Evolutionary conservation across 352 stramenopile genomes (phyloP).

Genomic region (Pythium scleroteichum): DNA sequence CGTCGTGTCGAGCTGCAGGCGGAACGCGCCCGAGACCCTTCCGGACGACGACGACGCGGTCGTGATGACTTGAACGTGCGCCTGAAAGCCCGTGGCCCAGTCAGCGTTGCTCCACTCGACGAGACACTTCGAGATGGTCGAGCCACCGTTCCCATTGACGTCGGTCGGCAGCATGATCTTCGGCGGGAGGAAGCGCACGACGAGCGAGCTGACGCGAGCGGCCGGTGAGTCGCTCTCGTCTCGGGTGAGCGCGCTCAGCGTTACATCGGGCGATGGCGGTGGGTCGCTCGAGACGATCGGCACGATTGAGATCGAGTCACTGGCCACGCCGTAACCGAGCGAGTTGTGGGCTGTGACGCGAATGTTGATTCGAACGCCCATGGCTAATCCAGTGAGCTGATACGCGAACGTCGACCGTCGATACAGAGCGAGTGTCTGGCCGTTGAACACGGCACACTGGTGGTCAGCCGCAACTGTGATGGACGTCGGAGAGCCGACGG

Average conservation of each 20-base stretch:
- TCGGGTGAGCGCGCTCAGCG: constrained; percentile 42
- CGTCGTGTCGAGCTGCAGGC: constrained; percentile 86
- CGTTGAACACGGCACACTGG: constrained; percentile 46
- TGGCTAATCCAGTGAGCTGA: constrained; percentile 78
- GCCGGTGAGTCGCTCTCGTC: constrained; percentile 45
- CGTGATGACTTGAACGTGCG: constrained; percentile 66
- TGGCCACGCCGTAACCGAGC: constrained; percentile 84
- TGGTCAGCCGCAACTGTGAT: constrained; percentile 46
- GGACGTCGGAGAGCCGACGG: constrained; percentile 28
- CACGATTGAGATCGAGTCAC: constrained; percentile 67
- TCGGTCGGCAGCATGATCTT: constrained; percentile 51
- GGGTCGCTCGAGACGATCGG: constrained; percentile 90
- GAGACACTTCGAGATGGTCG: constrained; percentile 85
- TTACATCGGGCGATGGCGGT: constrained; percentile 69
- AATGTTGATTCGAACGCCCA: constrained; percentile 89
- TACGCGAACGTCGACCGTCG: constrained; percentile 68
- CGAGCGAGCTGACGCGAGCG: constrained; percentile 74
- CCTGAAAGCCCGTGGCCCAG: constrained; percentile 57
- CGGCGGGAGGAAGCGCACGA: constrained; percentile 82
- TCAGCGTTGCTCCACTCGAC: constrained; percentile 92
- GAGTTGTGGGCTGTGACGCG: constrained; percentile 91
- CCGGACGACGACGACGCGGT: constrained; percentile 43
- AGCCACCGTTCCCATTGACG: constrained; percentile 84
- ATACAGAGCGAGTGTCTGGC: constrained; percentile 43
- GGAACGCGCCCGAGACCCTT: constrained; percentile 66